These are phyloP conservation scores for Pelargonium citronellum DNA, from an alignment of 441 rosid species.

Conservation along the genomic window DNA sequence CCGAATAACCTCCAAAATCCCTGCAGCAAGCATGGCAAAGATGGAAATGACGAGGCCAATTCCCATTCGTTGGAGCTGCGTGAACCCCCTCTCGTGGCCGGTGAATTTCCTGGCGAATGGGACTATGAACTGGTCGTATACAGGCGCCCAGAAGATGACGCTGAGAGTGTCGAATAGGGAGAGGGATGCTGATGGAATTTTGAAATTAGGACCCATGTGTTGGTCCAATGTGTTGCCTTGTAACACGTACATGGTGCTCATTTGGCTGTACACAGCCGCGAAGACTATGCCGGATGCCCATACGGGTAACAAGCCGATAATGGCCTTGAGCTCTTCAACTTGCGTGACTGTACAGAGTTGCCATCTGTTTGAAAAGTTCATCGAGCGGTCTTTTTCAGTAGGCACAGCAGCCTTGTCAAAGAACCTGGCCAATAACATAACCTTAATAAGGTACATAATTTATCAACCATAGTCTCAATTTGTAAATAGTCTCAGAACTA, in stretches of 20 bases:
- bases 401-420: conserved; percentile 91
- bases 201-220: conserved; percentile 62
- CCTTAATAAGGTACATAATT: too few species aligned
- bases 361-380: conserved; percentile 55
- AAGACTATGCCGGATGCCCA: conserved; percentile 90
- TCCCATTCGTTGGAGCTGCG: conserved; percentile 87
- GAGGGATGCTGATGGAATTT: conserved; percentile 85
- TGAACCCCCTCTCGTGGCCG: conserved; percentile 69
- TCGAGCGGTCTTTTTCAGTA: conserved; percentile 35
- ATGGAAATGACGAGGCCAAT: conserved; percentile 78
- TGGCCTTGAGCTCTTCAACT: conserved; percentile 78
- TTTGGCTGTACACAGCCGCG: conserved; percentile 70
- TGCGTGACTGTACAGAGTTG: conserved; percentile 80
- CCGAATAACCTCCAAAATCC: conserved; percentile 52
- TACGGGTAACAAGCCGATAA: conserved; percentile 65
- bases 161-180: conserved; percentile 81
- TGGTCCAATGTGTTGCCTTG: conserved; percentile 95
- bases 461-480: too few species aligned
- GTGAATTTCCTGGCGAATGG: conserved; percentile 62
- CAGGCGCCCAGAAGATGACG: conserved; percentile 79
- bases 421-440: conserved; percentile 39
- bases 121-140: conserved; percentile 65
- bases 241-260: conserved; percentile 75
- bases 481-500: too few species aligned
- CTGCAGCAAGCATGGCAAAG: conserved; percentile 64